phyloP scores from a whole-genome alignment of 108 stramenopile genomes.

The Skeletonema potamos region DNA sequence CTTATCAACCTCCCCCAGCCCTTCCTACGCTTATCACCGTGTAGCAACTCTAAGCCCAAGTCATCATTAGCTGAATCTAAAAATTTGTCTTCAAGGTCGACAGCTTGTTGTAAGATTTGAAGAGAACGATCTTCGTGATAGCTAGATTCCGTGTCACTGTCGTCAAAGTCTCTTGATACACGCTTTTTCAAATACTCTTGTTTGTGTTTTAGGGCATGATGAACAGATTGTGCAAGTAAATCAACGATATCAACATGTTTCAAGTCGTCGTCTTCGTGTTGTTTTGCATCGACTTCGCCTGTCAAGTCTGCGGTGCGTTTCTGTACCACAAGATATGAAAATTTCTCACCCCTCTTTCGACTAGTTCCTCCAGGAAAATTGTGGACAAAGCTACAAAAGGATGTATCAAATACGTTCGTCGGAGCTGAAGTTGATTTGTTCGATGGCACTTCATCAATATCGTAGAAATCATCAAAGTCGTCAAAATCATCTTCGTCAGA shows the following conservation, averaged over 20 bases:
- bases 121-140: constrained; percentile 5
- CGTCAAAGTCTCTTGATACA: constrained; percentile 3
- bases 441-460: constrained; percentile 3
- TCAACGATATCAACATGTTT: constrained; percentile 44
- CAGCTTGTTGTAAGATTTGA: constrained; percentile 41
- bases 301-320: constrained; percentile 44
- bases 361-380: constrained; percentile 60
- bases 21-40: constrained; percentile 55
- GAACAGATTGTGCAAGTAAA: constrained; percentile 45
- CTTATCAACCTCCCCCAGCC: constrained; percentile 73
- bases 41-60: constrained; percentile 71
- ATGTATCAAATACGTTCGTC: constrained; percentile 58
- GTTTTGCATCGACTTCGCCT: neutral
- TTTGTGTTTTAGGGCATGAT: constrained; percentile 43
- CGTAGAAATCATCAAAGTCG: constrained; percentile 19
- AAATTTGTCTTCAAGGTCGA: constrained; percentile 47
- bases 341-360: constrained; percentile 71
- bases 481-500: constrained; percentile 34
- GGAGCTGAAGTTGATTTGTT: constrained; percentile 21
- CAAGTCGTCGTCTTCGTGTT: neutral
- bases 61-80: constrained; percentile 57
- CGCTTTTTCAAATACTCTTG: constrained; percentile 9
- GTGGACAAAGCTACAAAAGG: constrained; percentile 88
- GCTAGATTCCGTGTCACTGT: neutral
- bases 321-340: constrained; percentile 82